phyloP scores from a whole-genome alignment of 2,329 filamentous ascomycete species.

The Diaporthe capsici region DNA sequence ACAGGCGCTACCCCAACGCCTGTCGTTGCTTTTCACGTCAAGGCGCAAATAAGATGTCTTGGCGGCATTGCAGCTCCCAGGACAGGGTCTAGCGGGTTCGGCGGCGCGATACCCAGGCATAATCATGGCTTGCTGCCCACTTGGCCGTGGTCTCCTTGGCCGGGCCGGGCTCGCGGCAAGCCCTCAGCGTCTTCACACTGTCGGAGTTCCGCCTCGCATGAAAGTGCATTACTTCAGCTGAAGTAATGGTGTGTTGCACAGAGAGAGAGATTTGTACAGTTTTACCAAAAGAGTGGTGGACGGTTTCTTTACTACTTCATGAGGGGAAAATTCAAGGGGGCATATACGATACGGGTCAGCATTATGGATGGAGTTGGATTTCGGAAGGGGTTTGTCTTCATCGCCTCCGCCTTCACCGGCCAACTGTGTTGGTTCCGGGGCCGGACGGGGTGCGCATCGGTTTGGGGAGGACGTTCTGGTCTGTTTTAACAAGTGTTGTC shows the following conservation, averaged over 20 bases:
- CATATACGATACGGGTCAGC: slow-evolving; percentile 30
- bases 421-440: slow-evolving; percentile 4
- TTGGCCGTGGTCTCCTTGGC: not conserved
- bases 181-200: not conserved
- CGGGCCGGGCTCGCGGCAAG: not conserved
- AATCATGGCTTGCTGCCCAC: not conserved
- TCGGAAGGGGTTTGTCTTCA: not conserved
- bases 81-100: not conserved
- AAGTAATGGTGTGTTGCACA: not conserved
- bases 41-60: slow-evolving; percentile 33
- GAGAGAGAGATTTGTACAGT: not conserved
- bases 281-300: not conserved
- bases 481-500: not conserved
- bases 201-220: not conserved
- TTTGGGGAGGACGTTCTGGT: not conserved
- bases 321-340: not conserved
- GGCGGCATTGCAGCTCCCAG: slow-evolving; percentile 26
- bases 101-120: not conserved
- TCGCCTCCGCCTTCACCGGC: slow-evolving; percentile 11
- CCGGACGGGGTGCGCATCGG: not conserved
- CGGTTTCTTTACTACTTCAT: not conserved
- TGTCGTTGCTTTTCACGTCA: slow-evolving; percentile 13
- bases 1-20: slow-evolving; percentile 30
- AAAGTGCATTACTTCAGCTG: slow-evolving; percentile 10
- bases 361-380: slow-evolving; percentile 29